Conservation (phyloP, 148 eudicot genomes). For the Heliosperma pusillum region DNA sequence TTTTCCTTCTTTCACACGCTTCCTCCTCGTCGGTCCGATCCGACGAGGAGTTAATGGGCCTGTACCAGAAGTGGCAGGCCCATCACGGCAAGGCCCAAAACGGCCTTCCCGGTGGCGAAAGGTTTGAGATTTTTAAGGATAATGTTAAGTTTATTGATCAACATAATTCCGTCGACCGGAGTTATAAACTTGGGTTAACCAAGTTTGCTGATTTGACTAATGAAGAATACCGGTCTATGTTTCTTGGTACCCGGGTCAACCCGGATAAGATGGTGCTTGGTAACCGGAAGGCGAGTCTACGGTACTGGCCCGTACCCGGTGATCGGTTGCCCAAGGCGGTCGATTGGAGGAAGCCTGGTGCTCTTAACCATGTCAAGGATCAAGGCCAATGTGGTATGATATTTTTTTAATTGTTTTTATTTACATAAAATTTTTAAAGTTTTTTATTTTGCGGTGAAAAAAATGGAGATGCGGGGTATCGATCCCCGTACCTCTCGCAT, state of each 20-base stretch:
- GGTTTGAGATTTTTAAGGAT: slow-evolving; percentile 68
- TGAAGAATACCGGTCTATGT: slow-evolving; percentile 63
- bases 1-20: slow-evolving; percentile 28
- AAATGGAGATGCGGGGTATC: slow-evolving; percentile 91
- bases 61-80: slow-evolving; percentile 59
- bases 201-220: slow-evolving; percentile 81
- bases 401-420: background rate
- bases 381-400: slow-evolving; percentile 81
- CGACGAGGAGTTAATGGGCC: slow-evolving; percentile 48
- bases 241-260: slow-evolving; percentile 55
- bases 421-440: no score
- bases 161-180: slow-evolving; percentile 46
- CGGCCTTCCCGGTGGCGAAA: slow-evolving; percentile 38
- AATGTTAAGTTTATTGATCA: slow-evolving; percentile 69
- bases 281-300: slow-evolving; percentile 39
- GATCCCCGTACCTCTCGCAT: slow-evolving; percentile 99
- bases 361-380: slow-evolving; percentile 72
- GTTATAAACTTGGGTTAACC: slow-evolving; percentile 66
- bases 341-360: slow-evolving; percentile 78
- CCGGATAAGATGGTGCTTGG: slow-evolving; percentile 35
- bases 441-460: background rate
- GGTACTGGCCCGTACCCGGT: background rate
- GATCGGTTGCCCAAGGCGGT: slow-evolving; percentile 59
- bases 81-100: slow-evolving; percentile 65
- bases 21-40: slow-evolving; percentile 20